These are phyloP conservation scores for Xylaria curta DNA, from an alignment of 495 filamentous ascomycete species.

Conservation along the genomic window DNA sequence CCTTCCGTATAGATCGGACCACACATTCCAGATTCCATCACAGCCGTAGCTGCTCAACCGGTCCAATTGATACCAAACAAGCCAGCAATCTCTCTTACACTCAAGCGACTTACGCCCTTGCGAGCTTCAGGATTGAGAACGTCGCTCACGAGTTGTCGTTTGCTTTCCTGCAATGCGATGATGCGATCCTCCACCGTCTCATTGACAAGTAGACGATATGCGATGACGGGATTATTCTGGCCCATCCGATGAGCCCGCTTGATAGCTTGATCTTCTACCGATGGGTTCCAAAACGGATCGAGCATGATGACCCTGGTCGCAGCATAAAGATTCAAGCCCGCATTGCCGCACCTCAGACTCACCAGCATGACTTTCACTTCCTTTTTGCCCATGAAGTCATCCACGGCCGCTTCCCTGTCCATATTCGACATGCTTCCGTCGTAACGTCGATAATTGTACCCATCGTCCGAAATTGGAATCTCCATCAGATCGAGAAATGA, in stretches of 20 bases:
- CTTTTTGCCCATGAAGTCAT: slow-evolving; percentile 71
- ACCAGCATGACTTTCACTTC: slow-evolving; percentile 81
- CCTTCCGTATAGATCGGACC: neutral
- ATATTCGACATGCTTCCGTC: slow-evolving; percentile 81
- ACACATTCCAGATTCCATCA: neutral
- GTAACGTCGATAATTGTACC: slow-evolving; percentile 75
- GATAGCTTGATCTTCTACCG: slow-evolving; percentile 91
- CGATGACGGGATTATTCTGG: slow-evolving; percentile 73
- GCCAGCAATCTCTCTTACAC: slow-evolving; percentile 68
- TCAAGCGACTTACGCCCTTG: slow-evolving; percentile 67
- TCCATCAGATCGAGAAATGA: slow-evolving; percentile 91
- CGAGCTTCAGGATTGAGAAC: slow-evolving; percentile 83
- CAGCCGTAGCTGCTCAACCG: neutral
- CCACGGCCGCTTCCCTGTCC: slow-evolving; percentile 73
- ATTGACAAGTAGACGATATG: slow-evolving; percentile 80
- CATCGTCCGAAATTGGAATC: slow-evolving; percentile 73
- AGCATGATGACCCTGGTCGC: slow-evolving; percentile 89
- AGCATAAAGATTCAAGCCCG: slow-evolving; percentile 87
- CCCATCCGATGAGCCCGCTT: slow-evolving; percentile 93
- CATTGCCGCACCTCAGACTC: slow-evolving; percentile 88
- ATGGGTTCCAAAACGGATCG: slow-evolving; percentile 97
- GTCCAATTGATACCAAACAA: slow-evolving; percentile 63
- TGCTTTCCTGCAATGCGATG: slow-evolving; percentile 80
- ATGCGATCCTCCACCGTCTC: slow-evolving; percentile 93
- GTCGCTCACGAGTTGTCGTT: slow-evolving; percentile 75